Evolutionary conservation across 129 eudicot species (phyloP), one percentile per base, ranked within the genome.

Genomic region (Flaveria linearis): DNA sequence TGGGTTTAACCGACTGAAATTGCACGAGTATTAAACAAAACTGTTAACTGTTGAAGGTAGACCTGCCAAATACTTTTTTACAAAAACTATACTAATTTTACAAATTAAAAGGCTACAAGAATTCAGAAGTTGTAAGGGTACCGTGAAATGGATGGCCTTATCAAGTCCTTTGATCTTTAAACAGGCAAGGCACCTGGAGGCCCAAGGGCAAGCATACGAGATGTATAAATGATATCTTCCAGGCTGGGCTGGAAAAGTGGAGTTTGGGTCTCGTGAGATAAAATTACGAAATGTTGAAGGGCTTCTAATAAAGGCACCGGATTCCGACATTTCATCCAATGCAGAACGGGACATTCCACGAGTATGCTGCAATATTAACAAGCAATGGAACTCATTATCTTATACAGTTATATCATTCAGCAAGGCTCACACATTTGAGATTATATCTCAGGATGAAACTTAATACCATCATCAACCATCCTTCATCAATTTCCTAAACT

Each of bases 191-290:
- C 98, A 92, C 71, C 98, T 80, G 26, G 92, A 84, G 45, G 98
- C 98, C 96, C 96, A 92, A 5, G 98, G 98, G 61, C 98, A 92
- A 57, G 96, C 98, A 79, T 92, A 92, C 6, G 98, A 92, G 45
- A 92, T 70, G 72, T 92, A 92, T 18, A 92, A 78, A 69, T 92
- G 98, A 83, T 92, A 92, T 84, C 98, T 88, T 72, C 98, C 98
- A 26, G 88, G 72, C 75, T 90, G 92, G 2, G 92, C 86, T n/a
- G 90, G 84, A 80, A 90, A 90, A 6, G 80, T 84, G 43, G 98
- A 88, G 3, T 80, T 78, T 47, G 92, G 92, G 61, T 92, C 95
- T 80, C 84, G 84, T 22, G 95, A 92, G 69, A 92, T 86, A 28
- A 84, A 71, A 78, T 78, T 86, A 20, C 92, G 98, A 58, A 92